Evolutionary conservation across 768 basidiomycete species (phyloP), one percentile per base, ranked within the genome.

Genomic region (Kwoniella pini): DNA sequence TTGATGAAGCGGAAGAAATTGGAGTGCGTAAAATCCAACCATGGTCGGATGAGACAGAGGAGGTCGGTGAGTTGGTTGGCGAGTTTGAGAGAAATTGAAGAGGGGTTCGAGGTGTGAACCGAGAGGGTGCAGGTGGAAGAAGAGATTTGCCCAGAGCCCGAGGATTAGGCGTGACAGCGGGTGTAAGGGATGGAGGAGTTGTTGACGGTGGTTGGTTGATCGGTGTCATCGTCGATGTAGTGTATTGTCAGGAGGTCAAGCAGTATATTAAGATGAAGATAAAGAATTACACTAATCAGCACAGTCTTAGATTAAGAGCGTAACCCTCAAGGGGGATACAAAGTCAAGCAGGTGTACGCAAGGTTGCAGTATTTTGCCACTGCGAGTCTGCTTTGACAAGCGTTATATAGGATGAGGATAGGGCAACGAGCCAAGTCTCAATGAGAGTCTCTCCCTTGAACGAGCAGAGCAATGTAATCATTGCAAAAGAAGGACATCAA

Each of bases 31-130:
- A 42, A 19, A 48, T 46, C 48, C 52, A 65, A 3, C 22, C 44
- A 15, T 36, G 7, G 26, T 24, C 28, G 1, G 62, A 51, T 10
- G 64, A 62, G 5, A 60, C 48, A 11, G 54, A 33, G n/a, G 65
- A 70, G 26, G 44, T 58, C 24, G 24, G 21, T 0, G 64, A 48
- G 21, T 44, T 15, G 22, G 50, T 46, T 5, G 63, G 63, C 7
- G 66, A 69, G 44, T 58, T 55, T 17, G 65, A 44, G 11, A 71
- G 57, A 54, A 63, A 68, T 26, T 69, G 36, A 1, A 68, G 62
- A 4, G 72, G 72, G 6, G 72, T 63, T 9, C 70, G 72, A 63
- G 72, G 65, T 6, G 66, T 40, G 46, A 55, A 57, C 19, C 60
- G 66, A n/a, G 58, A 24, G n/a, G 65, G 60, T 17, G 68, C 58